phyloP scores from a whole-genome alignment of 345 rosid genomes.

The Microthlaspi erraticum region DNA sequence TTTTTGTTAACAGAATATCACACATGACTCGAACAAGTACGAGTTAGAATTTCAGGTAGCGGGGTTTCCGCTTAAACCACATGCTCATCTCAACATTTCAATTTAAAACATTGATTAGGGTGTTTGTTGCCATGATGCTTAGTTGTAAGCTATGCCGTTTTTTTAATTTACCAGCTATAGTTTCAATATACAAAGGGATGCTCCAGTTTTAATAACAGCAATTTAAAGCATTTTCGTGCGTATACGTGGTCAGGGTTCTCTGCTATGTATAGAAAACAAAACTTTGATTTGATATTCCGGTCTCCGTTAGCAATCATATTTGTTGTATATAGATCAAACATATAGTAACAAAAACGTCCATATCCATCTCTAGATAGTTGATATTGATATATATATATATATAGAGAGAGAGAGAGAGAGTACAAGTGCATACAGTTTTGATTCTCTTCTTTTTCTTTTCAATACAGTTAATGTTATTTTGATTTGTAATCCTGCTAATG shows the following conservation, averaged over 20 bases:
- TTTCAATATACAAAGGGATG: background rate
- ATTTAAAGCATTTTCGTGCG: slow-evolving; percentile 2
- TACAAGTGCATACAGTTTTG: background rate
- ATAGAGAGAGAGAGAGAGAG: too few relatives aligned
- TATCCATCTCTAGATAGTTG: background rate
- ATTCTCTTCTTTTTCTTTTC: too few relatives aligned
- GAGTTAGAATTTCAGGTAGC: slow-evolving; percentile 53
- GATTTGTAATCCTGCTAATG: background rate
- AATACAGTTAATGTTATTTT: background rate
- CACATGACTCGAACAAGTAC: slow-evolving; percentile 35
- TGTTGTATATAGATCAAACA: background rate
- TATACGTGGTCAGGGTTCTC: background rate
- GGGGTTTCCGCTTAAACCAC: slow-evolving; percentile 56
- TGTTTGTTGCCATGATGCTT: slow-evolving; percentile 32
- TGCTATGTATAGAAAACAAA: background rate
- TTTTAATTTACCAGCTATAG: background rate
- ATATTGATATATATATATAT: background rate
- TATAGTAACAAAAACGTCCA: background rate
- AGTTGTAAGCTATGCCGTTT: slow-evolving; percentile 26
- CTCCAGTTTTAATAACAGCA: background rate
- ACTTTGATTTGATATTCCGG: slow-evolving; percentile 4
- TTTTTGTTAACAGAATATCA: slow-evolving; percentile 11
- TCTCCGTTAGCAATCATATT: slow-evolving; percentile 16
- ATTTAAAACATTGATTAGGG: slow-evolving; percentile 28
- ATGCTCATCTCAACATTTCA: slow-evolving; percentile 41